Percentiles rank a stretch among this genome's conserved stretches.
phyloP scores from a whole-genome alignment of 257 asterid genomes.

The Fraxinus cuspidata region DNA sequence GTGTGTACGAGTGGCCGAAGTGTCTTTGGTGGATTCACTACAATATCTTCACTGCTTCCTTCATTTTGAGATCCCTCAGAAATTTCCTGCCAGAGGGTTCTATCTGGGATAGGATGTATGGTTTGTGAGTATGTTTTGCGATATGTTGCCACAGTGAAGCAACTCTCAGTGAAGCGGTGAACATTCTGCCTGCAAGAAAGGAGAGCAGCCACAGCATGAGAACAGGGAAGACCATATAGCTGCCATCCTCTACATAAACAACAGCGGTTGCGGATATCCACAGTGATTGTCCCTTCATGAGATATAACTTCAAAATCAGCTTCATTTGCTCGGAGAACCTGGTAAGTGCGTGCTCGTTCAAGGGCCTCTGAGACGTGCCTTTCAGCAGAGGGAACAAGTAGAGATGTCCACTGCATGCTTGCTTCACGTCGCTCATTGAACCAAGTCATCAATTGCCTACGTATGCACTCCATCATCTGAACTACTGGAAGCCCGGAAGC shows the following conservation, averaged over 20 bases:
- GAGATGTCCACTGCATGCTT: conserved; percentile 63
- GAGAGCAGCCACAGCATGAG: conserved; percentile 71
- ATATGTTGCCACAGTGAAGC: conserved; percentile 61
- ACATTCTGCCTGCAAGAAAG: conserved; percentile 69
- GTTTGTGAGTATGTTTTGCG: conserved; percentile 66
- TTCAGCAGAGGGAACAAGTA: conserved; percentile 65
- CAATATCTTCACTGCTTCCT: conserved; percentile 25
- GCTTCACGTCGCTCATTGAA: conserved; percentile 66
- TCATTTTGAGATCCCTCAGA: conserved; percentile 29
- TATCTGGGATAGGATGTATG: conserved; percentile 70
- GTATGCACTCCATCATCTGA: conserved; percentile 76
- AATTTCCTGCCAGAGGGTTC: conserved; percentile 54
- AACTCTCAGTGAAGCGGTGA: conserved; percentile 64
- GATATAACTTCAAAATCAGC: conserved; percentile 66
- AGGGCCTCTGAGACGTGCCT: conserved; percentile 59
- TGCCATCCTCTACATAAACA: conserved; percentile 69
- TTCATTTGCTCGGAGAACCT: conserved; percentile 58
- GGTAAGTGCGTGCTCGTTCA: conserved; percentile 49
- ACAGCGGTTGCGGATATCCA: conserved; percentile 52
- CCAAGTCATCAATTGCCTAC: conserved; percentile 74
- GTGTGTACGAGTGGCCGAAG: conserved; percentile 49
- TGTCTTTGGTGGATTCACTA: conserved; percentile 65
- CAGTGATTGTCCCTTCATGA: conserved; percentile 51
- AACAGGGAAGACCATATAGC: conserved; percentile 60
- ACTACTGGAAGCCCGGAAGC: conserved; percentile 69